These are phyloP conservation scores for Scleroderma bovista DNA, from an alignment of 768 basidiomycete genomes.

Conservation along the genomic window DNA sequence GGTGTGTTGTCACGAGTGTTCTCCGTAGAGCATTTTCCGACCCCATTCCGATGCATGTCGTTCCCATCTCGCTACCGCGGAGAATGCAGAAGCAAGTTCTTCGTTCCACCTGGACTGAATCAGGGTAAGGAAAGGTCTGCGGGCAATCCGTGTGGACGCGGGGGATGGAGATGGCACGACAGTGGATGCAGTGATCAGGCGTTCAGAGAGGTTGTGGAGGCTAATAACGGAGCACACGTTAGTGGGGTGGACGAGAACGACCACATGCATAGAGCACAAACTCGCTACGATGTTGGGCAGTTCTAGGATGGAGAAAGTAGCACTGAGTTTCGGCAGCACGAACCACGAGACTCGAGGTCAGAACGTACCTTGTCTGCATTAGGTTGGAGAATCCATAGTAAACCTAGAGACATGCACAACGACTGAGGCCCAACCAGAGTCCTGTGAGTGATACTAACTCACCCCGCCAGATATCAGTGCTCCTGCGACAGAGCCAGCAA, in stretches of 20 bases:
- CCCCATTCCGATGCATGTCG: constrained; percentile 43
- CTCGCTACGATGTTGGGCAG: constrained; percentile 52
- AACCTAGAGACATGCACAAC: constrained; percentile 40
- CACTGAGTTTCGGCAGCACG: constrained; percentile 6
- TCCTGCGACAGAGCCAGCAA: constrained; percentile 64
- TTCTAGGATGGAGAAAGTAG: constrained; percentile 31
- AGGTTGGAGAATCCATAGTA: constrained; percentile 70
- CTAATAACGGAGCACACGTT: constrained; percentile 23
- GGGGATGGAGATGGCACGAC: constrained; percentile 45
- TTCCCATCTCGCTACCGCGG: constrained; percentile 42
- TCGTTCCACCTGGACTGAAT: constrained; percentile 56
- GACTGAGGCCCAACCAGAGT: background rate
- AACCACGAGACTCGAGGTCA: background rate
- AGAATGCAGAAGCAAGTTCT: constrained; percentile 43
- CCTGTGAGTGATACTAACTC: constrained; percentile 10
- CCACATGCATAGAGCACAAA: constrained; percentile 27
- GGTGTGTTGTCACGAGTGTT: constrained; percentile 1
- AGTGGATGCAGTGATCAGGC: constrained; percentile 46
- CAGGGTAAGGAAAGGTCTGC: constrained; percentile 40
- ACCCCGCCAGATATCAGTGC: constrained; percentile 66
- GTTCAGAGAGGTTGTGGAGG: constrained; percentile 44
- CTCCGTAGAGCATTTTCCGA: constrained; percentile 40
- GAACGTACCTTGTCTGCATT: constrained; percentile 49
- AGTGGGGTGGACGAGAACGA: background rate
- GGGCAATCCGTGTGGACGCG: constrained; percentile 49